Evolutionary conservation across 1,284 basidiomycete species (phyloP), one percentile per base, ranked within the genome.

Genomic region (Cutaneotrichosporon cavernicola): DNA sequence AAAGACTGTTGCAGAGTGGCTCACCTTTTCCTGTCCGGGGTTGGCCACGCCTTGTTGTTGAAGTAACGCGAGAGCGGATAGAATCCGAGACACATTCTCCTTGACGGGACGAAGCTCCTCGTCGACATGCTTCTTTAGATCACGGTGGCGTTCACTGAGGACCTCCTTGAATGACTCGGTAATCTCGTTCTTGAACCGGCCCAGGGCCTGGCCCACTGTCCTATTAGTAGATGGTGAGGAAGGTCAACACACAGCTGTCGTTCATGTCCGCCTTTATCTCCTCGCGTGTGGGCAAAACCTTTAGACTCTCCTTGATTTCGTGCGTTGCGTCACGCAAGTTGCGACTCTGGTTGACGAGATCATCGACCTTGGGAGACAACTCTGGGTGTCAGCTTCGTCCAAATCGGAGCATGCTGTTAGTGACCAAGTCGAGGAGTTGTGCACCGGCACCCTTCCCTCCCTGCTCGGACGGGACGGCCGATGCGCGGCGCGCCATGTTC

Each of bases 221-320:
- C 21, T 7, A 11, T 26, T 5, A 53, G 52, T 16, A 30, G 8
- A 5, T 13, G 31, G 5, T 21, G 31, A 14, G 26, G 26, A 18
- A 56, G 55, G 21, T 13, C 34, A 36, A 65, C 73, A 61, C 46
- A 76, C 74, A 26, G 31, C 69, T 67, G 1, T 67, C 65, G 21
- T 56, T 61, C 47, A 77, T 52, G 32, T 72, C 73, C 38, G 73
- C 74, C 18, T 64, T 66, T 22, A 75, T 53, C 40, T 77, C 76
- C 31, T 73, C 70, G 13, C 63, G 67, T 0, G 73, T 73, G 10
- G 73, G 70, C 30, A 76, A 51, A 1, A 66, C 66, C 32, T 63
- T 66, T 31, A 72, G 62, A n/a, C 67, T 66, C 8, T 64, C 68
- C 16, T 63, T 65, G 4, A 77, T 38, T 13, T 71, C 74, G 61